Percentiles rank a stretch among this genome's conserved stretches.
Evolutionary conservation across 2,329 filamentous ascomycete species (phyloP).

Genomic region (Colletotrichum agaves): DNA sequence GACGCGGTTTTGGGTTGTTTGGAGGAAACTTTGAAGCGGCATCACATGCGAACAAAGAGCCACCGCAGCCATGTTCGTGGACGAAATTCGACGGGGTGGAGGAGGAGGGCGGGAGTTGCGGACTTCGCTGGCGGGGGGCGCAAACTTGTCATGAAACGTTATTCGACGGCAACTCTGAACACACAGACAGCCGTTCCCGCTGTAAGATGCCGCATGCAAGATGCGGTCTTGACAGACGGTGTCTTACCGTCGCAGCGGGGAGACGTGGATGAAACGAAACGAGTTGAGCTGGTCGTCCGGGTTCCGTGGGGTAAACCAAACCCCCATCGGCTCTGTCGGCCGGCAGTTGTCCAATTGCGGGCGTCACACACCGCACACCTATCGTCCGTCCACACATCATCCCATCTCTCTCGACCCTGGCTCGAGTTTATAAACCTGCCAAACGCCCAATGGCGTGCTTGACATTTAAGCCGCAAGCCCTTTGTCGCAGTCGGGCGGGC

Average conservation of each 20-base stretch:
- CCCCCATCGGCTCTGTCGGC: conserved; percentile 1
- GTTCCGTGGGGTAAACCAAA: conserved; percentile 9
- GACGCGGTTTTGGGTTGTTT: conserved; percentile 3
- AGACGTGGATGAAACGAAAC: conserved; percentile 27
- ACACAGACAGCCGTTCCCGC: conserved; percentile 30
- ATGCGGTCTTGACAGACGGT: conserved; percentile 18
- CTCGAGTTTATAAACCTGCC: conserved; percentile 18
- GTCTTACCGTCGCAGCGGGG: conserved; percentile 23
- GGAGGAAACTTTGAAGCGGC: neutral
- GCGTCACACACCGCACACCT: neutral
- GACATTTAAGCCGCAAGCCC: conserved; percentile 2
- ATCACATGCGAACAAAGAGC: conserved; percentile 6
- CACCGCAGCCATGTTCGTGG: neutral
- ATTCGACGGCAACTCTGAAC: conserved; percentile 7
- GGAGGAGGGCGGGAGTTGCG: conserved; percentile 8
- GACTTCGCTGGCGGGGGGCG: neutral
- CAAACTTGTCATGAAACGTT: conserved; percentile 29
- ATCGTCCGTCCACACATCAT: conserved; percentile 4
- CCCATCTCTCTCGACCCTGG: neutral
- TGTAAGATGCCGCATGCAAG: conserved; percentile 10
- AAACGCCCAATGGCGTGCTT: conserved; percentile 20
- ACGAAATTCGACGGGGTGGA: neutral
- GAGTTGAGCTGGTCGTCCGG: neutral
- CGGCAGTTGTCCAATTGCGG: conserved; percentile 11
- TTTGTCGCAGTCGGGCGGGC: no score